A percentile compares a stretch with the other conserved stretches of the same genome.
Conservation (phyloP, 2,329 filamentous ascomycete genomes). For the Chaetoscypha palmicola region DNA sequence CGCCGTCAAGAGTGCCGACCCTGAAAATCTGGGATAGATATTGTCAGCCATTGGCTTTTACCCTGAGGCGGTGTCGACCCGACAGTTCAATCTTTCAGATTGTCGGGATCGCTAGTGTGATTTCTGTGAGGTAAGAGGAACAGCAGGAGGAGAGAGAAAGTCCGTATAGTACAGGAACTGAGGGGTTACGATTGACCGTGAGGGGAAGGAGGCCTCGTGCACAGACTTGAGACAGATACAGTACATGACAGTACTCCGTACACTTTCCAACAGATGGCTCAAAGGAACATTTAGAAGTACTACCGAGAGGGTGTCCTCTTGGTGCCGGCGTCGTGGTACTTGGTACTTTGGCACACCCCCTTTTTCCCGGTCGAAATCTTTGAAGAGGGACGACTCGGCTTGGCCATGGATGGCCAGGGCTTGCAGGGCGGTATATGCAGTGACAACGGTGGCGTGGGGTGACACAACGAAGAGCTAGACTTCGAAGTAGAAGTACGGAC, state of each 20-base stretch:
- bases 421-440: background rate
- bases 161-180: background rate
- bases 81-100: slow-evolving; percentile 2
- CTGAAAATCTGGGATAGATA: too few species aligned
- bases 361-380: background rate
- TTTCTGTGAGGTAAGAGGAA: slow-evolving; percentile 22
- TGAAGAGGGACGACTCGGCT: background rate
- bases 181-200: slow-evolving; percentile 37
- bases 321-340: background rate
- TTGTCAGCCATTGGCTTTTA: background rate
- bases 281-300: too few species aligned
- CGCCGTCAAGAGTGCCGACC: background rate
- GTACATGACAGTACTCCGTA: too few species aligned
- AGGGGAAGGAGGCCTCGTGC: slow-evolving; percentile 27
- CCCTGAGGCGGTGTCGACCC: slow-evolving; percentile 8
- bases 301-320: too few species aligned
- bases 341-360: background rate
- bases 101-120: slow-evolving; percentile 3
- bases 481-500: background rate
- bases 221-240: slow-evolving; percentile 12
- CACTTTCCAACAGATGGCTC: too few species aligned
- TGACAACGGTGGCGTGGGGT: slow-evolving; percentile 11
- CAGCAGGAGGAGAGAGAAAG: background rate
- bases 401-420: background rate
- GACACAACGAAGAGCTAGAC: too few species aligned